Evolutionary conservation across 371 early-diverging fungal genomes (phyloP), one percentile per base, ranked within the genome.

Genomic region (Mycotypha africana): DNA sequence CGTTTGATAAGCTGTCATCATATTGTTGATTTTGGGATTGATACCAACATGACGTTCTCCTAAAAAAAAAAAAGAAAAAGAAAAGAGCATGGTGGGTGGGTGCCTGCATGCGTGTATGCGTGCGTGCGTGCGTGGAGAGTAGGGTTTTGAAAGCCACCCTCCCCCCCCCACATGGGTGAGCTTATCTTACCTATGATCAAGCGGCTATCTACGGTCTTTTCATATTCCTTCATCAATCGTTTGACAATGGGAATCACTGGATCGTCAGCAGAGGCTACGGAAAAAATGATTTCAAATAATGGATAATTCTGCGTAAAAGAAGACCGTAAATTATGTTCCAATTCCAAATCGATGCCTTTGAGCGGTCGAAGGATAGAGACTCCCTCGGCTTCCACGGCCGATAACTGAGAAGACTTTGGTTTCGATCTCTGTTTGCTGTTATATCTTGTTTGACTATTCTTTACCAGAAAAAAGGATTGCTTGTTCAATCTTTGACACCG

Each of bases 1-100:
- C 3, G 65, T 56, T 31, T 79, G 69, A 58, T 91, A 95, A 2
- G 90, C 85, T 47, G 79, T 71, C 10, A 92, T 57, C 78, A 97
- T 78, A 69, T 97, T 97, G 76, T 92, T 92, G 58, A 97, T 81
- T 61, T 97, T 97, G 9, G 98, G 98, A 59, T 97, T 97, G 38
- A 85, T 82, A 28, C 89, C 91, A 1, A 85, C 77, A 12, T 64
- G 56, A 32, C 52, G 57, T 39, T 85, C 86, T 23, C 86, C 92
- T 88, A 33, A 33, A 40, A 9, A 47, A 33, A 48, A n/a, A n/a
- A n/a, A n/a, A n/a, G n/a, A 23, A 43, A 19, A 42, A 23, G n/a
- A n/a, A n/a, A n/a, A n/a, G n/a, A n/a, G n/a, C n/a, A n/a, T n/a
- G n/a, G n/a, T n/a, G n/a, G n/a, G n/a, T n/a, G n/a, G n/a, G n/a